A percentile compares a stretch with the other conserved stretches of the same genome.
Evolutionary conservation across 2,329 filamentous ascomycete genomes (phyloP).

Genomic region (Sordariomycetes sp.): DNA sequence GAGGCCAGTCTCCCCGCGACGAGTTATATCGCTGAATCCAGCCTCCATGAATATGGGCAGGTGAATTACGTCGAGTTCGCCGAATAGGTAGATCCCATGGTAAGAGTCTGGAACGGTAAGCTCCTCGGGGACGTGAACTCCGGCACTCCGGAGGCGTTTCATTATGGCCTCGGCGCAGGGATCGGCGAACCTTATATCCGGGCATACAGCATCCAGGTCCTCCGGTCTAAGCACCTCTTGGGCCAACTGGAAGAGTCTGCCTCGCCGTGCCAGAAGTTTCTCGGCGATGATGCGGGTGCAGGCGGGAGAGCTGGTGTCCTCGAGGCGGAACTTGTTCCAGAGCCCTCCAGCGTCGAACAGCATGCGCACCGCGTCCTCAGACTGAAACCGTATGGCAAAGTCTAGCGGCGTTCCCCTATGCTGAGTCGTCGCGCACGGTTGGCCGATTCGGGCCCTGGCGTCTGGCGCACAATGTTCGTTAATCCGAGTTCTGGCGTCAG

Average conservation of each 20-base stretch:
- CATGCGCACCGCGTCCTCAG: background rate
- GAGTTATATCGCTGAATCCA: too few relatives aligned
- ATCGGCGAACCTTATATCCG: too few relatives aligned
- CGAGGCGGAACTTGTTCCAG: background rate
- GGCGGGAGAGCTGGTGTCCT: background rate
- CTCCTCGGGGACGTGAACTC: too few relatives aligned
- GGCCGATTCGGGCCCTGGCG: background rate
- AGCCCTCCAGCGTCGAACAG: background rate
- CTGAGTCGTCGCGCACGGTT: background rate
- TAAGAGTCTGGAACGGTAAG: too few relatives aligned
- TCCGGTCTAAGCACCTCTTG: background rate
- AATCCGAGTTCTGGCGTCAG: background rate
- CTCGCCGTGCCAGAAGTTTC: background rate
- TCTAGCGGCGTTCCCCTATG: background rate
- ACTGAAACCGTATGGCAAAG: background rate
- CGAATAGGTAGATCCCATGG: too few relatives aligned
- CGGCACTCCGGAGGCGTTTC: too few relatives aligned
- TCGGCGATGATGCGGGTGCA: background rate
- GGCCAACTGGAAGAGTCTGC: background rate
- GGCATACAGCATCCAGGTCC: too few relatives aligned
- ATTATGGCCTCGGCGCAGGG: too few relatives aligned
- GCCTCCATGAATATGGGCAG: too few relatives aligned
- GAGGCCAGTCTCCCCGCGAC: too few relatives aligned
- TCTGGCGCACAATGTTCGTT: background rate
- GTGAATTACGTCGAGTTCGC: too few relatives aligned